Conservation (phyloP, 2,329 filamentous ascomycete genomes). For the Fusarium chaquense region DNA sequence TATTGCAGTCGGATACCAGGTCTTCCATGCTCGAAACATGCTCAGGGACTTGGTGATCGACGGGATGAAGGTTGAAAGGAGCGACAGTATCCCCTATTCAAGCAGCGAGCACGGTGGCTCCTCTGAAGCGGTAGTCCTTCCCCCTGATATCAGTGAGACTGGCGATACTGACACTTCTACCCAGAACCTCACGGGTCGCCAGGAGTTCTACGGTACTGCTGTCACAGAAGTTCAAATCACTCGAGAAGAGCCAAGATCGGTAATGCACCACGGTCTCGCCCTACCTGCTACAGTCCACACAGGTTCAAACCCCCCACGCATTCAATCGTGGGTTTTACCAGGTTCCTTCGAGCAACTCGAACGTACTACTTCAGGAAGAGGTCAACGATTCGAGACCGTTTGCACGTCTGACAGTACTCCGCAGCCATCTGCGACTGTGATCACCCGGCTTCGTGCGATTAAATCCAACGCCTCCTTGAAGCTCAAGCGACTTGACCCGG, state of each 20-base stretch:
- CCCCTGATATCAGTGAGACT: not conserved
- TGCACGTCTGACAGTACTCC: slow-evolving; percentile 46
- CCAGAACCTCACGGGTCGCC: slow-evolving; percentile 47
- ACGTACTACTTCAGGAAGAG: slow-evolving; percentile 19
- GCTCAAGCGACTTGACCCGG: slow-evolving; percentile 59
- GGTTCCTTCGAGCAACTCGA: slow-evolving; percentile 33
- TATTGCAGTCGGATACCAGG: slow-evolving; percentile 67
- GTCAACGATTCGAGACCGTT: slow-evolving; percentile 48
- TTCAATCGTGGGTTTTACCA: slow-evolving; percentile 45
- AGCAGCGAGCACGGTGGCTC: slow-evolving; percentile 50
- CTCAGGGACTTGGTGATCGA: slow-evolving; percentile 59
- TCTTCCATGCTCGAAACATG: slow-evolving; percentile 69
- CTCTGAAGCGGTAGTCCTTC: slow-evolving; percentile 51
- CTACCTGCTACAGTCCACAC: slow-evolving; percentile 33
- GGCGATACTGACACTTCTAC: slow-evolving; percentile 29
- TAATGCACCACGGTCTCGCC: slow-evolving; percentile 4
- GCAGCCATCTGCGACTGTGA: slow-evolving; percentile 22
- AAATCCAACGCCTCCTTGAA: slow-evolving; percentile 50
- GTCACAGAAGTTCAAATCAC: slow-evolving; percentile 64
- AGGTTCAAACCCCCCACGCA: slow-evolving; percentile 30
- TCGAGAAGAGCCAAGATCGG: slow-evolving; percentile 41
- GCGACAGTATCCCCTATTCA: slow-evolving; percentile 36
- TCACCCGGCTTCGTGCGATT: slow-evolving; percentile 43
- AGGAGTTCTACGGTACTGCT: slow-evolving; percentile 59
- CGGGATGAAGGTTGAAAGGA: slow-evolving; percentile 41